These are phyloP conservation scores for Sporopachydermia quercuum DNA, from an alignment of 805 yeast genomes.

Conservation along the genomic window DNA sequence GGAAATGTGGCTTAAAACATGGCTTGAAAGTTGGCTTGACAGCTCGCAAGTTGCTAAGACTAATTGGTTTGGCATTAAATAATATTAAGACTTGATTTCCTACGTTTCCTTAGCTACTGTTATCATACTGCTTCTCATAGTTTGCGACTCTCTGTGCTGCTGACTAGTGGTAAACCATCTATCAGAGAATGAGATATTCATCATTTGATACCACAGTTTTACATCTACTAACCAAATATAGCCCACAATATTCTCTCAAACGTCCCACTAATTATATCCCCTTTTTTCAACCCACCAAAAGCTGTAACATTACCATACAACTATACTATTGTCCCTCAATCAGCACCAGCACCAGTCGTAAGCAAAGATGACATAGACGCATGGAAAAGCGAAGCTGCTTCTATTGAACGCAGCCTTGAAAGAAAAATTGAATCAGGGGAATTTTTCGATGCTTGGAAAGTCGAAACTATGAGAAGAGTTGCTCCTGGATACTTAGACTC, in stretches of 20 bases:
- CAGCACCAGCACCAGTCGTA: conserved; percentile 16
- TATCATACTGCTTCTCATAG: background rate
- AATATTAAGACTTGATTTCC: too few relatives aligned
- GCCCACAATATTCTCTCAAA: conserved; percentile 36
- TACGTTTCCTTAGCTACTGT: background rate
- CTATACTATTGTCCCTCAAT: conserved; percentile 25
- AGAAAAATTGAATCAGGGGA: conserved; percentile 12
- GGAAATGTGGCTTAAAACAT: too few relatives aligned
- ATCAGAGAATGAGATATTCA: conserved; percentile 1
- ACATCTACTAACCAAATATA: too few relatives aligned
- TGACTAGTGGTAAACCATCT: background rate
- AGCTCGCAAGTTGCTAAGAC: too few relatives aligned
- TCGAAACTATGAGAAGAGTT: conserved; percentile 15
- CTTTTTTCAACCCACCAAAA: conserved; percentile 36
- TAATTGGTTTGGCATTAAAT: too few relatives aligned
- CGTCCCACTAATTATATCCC: conserved; percentile 41
- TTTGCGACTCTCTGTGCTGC: too few relatives aligned
- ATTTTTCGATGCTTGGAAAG: conserved; percentile 23
- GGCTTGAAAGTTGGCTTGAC: too few relatives aligned
- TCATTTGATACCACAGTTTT: too few relatives aligned
- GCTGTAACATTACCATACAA: conserved; percentile 37
- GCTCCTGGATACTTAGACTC: conserved; percentile 30
- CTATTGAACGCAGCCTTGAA: conserved; percentile 14
- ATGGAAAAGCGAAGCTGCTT: conserved; percentile 19
- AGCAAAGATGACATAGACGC: conserved; percentile 16